Evolutionary conservation across 306 rosid species (phyloP), one percentile per base, ranked within the genome.

Genomic region (Cucurbita pepo): DNA sequence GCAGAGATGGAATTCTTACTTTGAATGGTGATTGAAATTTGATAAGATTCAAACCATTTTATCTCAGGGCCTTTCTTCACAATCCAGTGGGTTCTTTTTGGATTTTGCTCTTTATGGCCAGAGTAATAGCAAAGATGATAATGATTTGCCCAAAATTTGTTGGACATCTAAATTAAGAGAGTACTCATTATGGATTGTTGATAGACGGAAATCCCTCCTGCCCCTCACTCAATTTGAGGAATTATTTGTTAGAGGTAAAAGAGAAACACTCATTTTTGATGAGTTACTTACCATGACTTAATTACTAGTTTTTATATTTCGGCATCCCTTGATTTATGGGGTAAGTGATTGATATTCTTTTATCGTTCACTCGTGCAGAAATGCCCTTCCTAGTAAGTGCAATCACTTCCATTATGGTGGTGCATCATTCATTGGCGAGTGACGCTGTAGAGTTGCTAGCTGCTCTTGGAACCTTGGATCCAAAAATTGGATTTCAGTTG

Each of bases 401-500:
- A 56, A 82, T 87, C 77, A 73, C 87, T 81, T 82, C 91, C 77
- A 86, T 84, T 73, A 76, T 89, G 75, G 83, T 94, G 81, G 86
- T 86, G 79, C 96, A 94, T 82, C 86, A 73, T 54, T 81, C 83
- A 10, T 72, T 83, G 55, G 96, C 88, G 65, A 75, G 81, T 67
- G 67, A 83, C 63, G 87, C 95, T 61, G 80, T 85, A 25, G 92
- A 90, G 83, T 79, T 89, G 66, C 83, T 91, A 83, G 82, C 89
- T 69, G 77, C 97, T 57, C 77, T 94, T 83, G 90, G 87, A 69
- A 80, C 83, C 41, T 70, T 87, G 88, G 96, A 94, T 81, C 90
- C 96, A 76, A 94, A 78, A 86, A 69, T 86, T 61, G 98, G 97
- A 79, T 85, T 90, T 83, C 86, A 88, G 50, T 80, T 90, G 80